Percentiles rank a stretch among this genome's conserved stretches.
phyloP scores from a whole-genome alignment of 1,284 basidiomycete genomes.

The Malassezia yamatoensis region DNA sequence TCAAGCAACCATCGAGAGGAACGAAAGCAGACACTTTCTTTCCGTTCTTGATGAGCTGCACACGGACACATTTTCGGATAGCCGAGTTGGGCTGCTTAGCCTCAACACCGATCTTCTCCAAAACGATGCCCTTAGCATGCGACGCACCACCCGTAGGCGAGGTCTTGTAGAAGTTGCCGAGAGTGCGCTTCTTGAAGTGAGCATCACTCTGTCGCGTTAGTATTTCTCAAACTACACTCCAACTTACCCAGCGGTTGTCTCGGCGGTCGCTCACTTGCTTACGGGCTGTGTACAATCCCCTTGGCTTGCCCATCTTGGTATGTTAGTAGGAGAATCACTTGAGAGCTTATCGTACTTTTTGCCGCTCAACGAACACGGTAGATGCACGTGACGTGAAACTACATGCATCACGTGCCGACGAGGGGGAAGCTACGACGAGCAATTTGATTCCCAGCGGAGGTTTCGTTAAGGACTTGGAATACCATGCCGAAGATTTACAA shows the following conservation, averaged over 20 bases:
- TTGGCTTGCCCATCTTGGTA: conserved; percentile 59
- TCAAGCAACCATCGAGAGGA: conserved; percentile 90
- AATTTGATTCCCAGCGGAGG: conserved; percentile 1
- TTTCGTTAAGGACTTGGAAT: conserved; percentile 11
- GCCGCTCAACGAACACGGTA: conserved; percentile 11
- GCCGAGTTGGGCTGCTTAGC: conserved; percentile 99
- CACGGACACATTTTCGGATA: conserved; percentile 99
- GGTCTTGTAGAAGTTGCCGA: conserved; percentile 99
- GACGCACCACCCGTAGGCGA: conserved; percentile 98
- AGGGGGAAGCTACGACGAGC: background rate
- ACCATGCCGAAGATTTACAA: conserved; percentile 46
- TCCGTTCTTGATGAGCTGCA: conserved; percentile 99
- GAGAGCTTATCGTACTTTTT: conserved; percentile 3
- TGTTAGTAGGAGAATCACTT: conserved; percentile 1
- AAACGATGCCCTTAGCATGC: conserved; percentile 99
- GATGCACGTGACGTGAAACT: conserved; percentile 16
- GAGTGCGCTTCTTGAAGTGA: conserved; percentile 97
- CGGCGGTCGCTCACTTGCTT: conserved; percentile 91
- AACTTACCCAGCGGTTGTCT: conserved; percentile 76
- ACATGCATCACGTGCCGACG: conserved; percentile 19
- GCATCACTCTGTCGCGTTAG: conserved; percentile 70
- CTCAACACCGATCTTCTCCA: conserved; percentile 83
- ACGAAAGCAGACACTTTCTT: conserved; percentile 64
- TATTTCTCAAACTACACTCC: background rate
- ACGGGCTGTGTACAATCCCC: conserved; percentile 97